Evolutionary conservation across 768 basidiomycete genomes (phyloP), one percentile per base, ranked within the genome.

Genomic region (Daedaleopsis nitida): DNA sequence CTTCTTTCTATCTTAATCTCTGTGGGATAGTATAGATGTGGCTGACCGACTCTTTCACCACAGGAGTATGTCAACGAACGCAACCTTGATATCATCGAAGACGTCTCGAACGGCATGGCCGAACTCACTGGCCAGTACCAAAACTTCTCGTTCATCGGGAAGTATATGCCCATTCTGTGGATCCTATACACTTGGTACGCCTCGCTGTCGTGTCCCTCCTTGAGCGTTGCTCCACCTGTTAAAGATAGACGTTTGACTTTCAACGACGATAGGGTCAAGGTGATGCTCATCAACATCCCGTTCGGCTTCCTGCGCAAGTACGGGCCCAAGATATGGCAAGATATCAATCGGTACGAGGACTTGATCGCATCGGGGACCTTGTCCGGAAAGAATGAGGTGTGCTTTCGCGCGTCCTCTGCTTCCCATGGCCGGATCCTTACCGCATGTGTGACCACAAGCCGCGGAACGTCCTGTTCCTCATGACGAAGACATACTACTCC

Each of bases 71-170:
- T 69, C 21, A 69, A 68, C 49, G 64, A 68, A 16, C 59, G 59
- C 34, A 69, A 70, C 55, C 65, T 72, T 24, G 47, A 58, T n/a
- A 57, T 68, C 42, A 63, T 69, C 19, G 70, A 70, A 48, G 67
- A 70, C 34, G 65, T 70, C 21, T 70, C 72, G 16, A 62, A 67
- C 39, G 67, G 60, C 42, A 67, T 73, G 58, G 72, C 72, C 9
- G 66, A 65, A 43, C 60, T 73, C 42, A 72, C 70, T 13, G 72
- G 72, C 11, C 70, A 72, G 38, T 73, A 72, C 59, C 66, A 72
- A 60, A 73, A 73, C 64, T 64, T 67, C 57, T 69, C 68, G 27
- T 54, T 62, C 47, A 62, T 70, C 10, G 69, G 69, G 23, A 66
- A 68, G 49, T 70, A 66, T 42, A 57, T 73, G 39, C 72, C 72